Evolutionary conservation across 139 green algal genomes (phyloP).

Genomic region (Tetradesmus obliquus): DNA sequence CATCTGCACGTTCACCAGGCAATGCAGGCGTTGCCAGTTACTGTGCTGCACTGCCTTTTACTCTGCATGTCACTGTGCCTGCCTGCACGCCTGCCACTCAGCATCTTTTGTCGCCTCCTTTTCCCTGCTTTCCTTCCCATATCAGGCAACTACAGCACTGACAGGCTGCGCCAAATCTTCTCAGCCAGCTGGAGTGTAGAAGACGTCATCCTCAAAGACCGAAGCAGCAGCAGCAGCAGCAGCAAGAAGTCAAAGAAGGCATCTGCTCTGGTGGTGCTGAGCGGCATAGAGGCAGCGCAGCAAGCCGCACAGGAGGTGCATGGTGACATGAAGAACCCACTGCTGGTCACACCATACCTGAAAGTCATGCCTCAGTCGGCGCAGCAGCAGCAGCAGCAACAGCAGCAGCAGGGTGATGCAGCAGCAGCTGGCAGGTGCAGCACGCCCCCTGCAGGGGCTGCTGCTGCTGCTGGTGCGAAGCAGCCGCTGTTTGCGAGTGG

Average conservation of each 20-base stretch:
- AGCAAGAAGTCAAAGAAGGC: constrained; percentile 44
- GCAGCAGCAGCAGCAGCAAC: constrained; percentile 32
- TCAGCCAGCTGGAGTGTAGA: constrained; percentile 18
- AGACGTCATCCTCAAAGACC: constrained; percentile 46
- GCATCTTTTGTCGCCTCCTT: no score
- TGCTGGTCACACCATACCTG: constrained; percentile 38
- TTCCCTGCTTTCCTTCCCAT: neutral
- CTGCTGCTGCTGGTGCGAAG: neutral
- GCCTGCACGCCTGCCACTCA: no score
- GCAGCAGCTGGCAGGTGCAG: constrained; percentile 16
- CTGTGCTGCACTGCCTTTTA: no score
- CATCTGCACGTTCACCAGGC: no score
- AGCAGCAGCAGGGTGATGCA: constrained; percentile 3
- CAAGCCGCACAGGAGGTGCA: constrained; percentile 31
- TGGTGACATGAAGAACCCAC: constrained; percentile 34
- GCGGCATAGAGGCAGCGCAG: constrained; percentile 10
- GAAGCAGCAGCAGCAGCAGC: neutral
- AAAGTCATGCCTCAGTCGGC: constrained; percentile 28
- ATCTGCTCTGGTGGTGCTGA: constrained; percentile 41
- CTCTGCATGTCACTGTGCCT: no score
- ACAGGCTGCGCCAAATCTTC: constrained; percentile 27
- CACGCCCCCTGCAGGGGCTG: neutral
- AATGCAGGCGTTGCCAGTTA: no score
- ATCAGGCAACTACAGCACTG: constrained; percentile 39
- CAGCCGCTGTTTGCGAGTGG: constrained; percentile 29